A percentile compares a stretch with the other conserved stretches of the same genome.
Evolutionary conservation across 23 red algal species (phyloP).

Genomic region (Cyanidioschyzon merolae): DNA sequence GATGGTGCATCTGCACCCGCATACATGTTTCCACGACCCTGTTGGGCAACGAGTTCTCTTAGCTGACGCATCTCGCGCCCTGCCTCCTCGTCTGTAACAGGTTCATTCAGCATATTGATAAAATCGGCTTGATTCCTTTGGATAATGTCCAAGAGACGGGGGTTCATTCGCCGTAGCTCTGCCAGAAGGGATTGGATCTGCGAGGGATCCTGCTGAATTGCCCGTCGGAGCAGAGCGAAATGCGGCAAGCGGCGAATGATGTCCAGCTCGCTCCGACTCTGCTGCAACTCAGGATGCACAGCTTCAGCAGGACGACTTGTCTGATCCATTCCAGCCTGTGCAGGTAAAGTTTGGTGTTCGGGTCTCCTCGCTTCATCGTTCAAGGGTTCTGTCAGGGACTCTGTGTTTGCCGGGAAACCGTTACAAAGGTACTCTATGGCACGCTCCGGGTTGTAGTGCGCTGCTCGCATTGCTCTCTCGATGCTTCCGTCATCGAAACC

Average conservation of each 20-base stretch:
- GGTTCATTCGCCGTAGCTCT: conserved; percentile 59
- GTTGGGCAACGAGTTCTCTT: conserved; percentile 31
- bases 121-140: conserved; percentile 77
- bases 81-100: conserved; percentile 34
- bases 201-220: conserved; percentile 73
- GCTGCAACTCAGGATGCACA: neutral
- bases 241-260: conserved; percentile 61
- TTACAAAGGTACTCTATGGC: conserved; percentile 83
- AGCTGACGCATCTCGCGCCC: conserved; percentile 46
- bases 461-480: conserved; percentile 66
- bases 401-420: conserved; percentile 35
- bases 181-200: conserved; percentile 63
- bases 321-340: neutral
- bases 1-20: conserved; percentile 3
- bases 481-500: conserved; percentile 78
- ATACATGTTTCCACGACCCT: neutral
- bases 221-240: conserved; percentile 68
- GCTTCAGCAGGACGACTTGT: neutral
- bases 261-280: conserved; percentile 27
- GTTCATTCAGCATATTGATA: conserved; percentile 77
- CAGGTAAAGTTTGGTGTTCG: neutral
- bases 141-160: conserved; percentile 58
- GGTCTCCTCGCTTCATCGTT: neutral
- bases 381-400: conserved; percentile 3
- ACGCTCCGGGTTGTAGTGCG: conserved; percentile 87